These are phyloP conservation scores for Diutina pseudorugosa DNA, from an alignment of 1,139 yeast genomes.

Conservation along the genomic window DNA sequence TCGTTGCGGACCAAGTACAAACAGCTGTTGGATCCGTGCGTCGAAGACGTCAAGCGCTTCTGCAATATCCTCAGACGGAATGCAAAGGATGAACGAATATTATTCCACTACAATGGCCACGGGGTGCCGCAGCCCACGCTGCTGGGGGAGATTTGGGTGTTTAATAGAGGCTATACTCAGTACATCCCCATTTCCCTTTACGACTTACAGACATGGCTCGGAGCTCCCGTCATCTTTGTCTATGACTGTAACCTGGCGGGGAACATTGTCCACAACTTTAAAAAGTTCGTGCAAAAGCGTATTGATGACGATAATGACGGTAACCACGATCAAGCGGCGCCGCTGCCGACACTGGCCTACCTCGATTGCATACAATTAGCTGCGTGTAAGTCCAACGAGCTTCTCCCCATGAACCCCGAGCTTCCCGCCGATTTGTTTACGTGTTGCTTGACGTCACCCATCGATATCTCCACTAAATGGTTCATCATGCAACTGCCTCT, in stretches of 20 bases:
- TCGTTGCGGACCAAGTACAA: constrained; percentile 83
- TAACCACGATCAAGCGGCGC: constrained; percentile 51
- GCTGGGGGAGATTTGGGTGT: constrained; percentile 98
- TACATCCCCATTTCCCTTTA: constrained; percentile 90
- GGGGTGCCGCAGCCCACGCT: constrained; percentile 98
- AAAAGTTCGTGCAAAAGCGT: constrained; percentile 81
- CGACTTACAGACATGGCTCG: constrained; percentile 93
- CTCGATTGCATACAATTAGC: constrained; percentile 89
- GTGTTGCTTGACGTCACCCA: constrained; percentile 90
- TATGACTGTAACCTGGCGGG: constrained; percentile 96
- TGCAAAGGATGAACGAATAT: constrained; percentile 81
- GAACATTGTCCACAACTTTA: constrained; percentile 80
- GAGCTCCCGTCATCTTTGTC: constrained; percentile 93
- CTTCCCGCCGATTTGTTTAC: constrained; percentile 94
- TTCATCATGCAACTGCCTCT: constrained; percentile 77
- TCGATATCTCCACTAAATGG: constrained; percentile 88
- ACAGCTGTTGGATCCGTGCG: constrained; percentile 87
- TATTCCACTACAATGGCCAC: constrained; percentile 95
- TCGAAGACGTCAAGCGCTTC: constrained; percentile 87
- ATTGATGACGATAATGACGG: constrained; percentile 79
- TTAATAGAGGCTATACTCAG: constrained; percentile 92
- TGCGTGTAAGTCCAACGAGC: constrained; percentile 80
- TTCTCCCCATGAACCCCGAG: constrained; percentile 87
- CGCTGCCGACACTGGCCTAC: constrained; percentile 58
- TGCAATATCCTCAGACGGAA: constrained; percentile 81